Percentiles rank a stretch among this genome's conserved stretches.
These are phyloP conservation scores for Rubia peregrina DNA, from an alignment of 305 asterid genomes.

Conservation along the genomic window DNA sequence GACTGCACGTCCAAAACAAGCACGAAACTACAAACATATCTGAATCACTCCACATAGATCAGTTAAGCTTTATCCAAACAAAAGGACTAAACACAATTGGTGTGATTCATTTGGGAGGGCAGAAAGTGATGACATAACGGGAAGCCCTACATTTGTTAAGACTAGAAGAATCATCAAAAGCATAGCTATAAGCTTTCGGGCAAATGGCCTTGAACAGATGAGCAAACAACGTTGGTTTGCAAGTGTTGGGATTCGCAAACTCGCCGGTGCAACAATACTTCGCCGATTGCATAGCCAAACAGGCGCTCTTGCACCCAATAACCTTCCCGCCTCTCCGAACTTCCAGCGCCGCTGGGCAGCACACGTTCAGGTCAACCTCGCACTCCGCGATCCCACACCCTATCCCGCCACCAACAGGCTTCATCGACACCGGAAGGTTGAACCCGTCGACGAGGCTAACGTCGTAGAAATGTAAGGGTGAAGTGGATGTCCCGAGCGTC, in stretches of 20 bases:
- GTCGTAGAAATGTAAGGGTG: slow-evolving; percentile 78
- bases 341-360: slow-evolving; percentile 83
- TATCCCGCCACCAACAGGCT: slow-evolving; percentile 72
- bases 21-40: not conserved
- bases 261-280: slow-evolving; percentile 84
- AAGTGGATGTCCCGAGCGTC: slow-evolving; percentile 63
- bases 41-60: not conserved
- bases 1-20: not conserved
- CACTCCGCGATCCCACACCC: slow-evolving; percentile 90
- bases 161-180: slow-evolving; percentile 79
- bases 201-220: slow-evolving; percentile 77
- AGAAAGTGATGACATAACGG: slow-evolving; percentile 66
- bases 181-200: slow-evolving; percentile 77
- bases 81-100: not conserved
- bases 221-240: slow-evolving; percentile 69
- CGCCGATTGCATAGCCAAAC: slow-evolving; percentile 78
- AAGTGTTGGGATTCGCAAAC: slow-evolving; percentile 48
- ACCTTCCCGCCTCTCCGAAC: slow-evolving; percentile 53
- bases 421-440: slow-evolving; percentile 78
- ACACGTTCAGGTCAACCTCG: slow-evolving; percentile 58
- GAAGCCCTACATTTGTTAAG: slow-evolving; percentile 79
- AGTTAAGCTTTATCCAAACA: not conserved
- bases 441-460: slow-evolving; percentile 89
- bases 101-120: slow-evolving; percentile 51
- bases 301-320: slow-evolving; percentile 90